Evolutionary conservation across 2,329 filamentous ascomycete species (phyloP), one percentile per base, ranked within the genome.

Genomic region (Aspergillus tanneri): DNA sequence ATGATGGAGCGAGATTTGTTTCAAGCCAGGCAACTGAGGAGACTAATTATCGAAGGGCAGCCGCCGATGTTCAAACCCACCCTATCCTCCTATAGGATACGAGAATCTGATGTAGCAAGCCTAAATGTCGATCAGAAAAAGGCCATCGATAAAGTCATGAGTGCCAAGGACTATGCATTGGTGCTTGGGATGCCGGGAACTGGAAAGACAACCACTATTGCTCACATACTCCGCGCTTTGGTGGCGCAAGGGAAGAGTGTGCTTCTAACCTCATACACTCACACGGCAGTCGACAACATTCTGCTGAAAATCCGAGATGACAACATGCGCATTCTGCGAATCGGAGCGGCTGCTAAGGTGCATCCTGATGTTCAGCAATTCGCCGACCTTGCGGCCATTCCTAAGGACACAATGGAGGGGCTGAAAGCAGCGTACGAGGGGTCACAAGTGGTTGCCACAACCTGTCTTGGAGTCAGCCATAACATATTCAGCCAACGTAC

Each of bases 171-270:
- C 72, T 99, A 97, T 68, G 92, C 93, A 6, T 78, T 99, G n/a
- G 91, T 99, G 10, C 81, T 99, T 16, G 93, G 93, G 22, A 99
- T 99, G 93, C 93, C 93, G 2, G 93, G 93, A 6, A 99, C 93
- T 0, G 93, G 93, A 49, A 99, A 99, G 71, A 99, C 93, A 2
- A 99, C 93, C 0, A 99, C 93, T 0, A 97, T 99, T 62, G 90
- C 92, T 4, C 91, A 97, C 66, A 96, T 99, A 58, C 97, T 99
- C 61, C 85, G 89, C 36, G 89, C 92, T 1, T 77, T 99, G 23
- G 86, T 93, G 4, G 84, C 86, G 0, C 88, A 95, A 67, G 87
- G 90, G 9, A 97, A 97, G 72, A 95, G 88, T 47, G 90, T 99
- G 11, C 76, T 99, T 5, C 75, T 99, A 32, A 95, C 93, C 0